phyloP scores from a whole-genome alignment of 495 filamentous ascomycete species.

The Hypoxylon subgilvum region DNA sequence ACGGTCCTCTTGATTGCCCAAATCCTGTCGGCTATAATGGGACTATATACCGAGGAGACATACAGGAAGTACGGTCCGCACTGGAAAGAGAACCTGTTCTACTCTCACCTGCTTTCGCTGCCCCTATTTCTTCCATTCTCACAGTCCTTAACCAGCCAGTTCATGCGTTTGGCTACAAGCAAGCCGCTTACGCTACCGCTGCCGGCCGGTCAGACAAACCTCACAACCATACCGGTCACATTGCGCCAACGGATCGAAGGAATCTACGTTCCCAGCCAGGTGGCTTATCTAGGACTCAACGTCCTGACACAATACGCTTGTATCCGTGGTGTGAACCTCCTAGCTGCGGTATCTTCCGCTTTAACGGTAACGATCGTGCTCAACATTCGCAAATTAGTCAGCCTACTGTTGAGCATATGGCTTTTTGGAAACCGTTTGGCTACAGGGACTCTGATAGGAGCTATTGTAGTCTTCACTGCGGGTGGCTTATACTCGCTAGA shows the following conservation, averaged over 20 bases:
- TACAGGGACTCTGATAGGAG: conserved; percentile 76
- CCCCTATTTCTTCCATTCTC: conserved; percentile 68
- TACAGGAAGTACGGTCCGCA: conserved; percentile 84
- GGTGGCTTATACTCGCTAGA: conserved; percentile 90
- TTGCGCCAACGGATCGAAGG: conserved; percentile 42
- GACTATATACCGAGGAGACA: conserved; percentile 88
- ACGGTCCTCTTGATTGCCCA: conserved; percentile 86
- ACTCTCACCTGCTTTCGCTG: conserved; percentile 80
- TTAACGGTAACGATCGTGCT: conserved; percentile 94
- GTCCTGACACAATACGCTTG: conserved; percentile 92
- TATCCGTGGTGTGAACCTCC: conserved; percentile 90
- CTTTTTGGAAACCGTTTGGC: conserved; percentile 86
- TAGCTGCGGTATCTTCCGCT: conserved; percentile 83
- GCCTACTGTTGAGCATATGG: conserved; percentile 86
- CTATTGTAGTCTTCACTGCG: conserved; percentile 82
- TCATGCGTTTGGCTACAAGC: conserved; percentile 57
- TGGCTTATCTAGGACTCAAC: conserved; percentile 77
- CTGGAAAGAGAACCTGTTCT: conserved; percentile 97
- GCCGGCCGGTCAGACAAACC: conserved; percentile 39
- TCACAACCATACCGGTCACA: conserved; percentile 36
- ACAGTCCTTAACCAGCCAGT: conserved; percentile 57
- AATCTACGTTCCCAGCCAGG: conserved; percentile 67
- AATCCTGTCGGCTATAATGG: conserved; percentile 89
- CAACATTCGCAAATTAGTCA: conserved; percentile 94
- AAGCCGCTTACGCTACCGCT: conserved; percentile 52